Evolutionary conservation across 768 basidiomycete species (phyloP), one percentile per base, ranked within the genome.

Genomic region (Candolleomyces eurysporus): DNA sequence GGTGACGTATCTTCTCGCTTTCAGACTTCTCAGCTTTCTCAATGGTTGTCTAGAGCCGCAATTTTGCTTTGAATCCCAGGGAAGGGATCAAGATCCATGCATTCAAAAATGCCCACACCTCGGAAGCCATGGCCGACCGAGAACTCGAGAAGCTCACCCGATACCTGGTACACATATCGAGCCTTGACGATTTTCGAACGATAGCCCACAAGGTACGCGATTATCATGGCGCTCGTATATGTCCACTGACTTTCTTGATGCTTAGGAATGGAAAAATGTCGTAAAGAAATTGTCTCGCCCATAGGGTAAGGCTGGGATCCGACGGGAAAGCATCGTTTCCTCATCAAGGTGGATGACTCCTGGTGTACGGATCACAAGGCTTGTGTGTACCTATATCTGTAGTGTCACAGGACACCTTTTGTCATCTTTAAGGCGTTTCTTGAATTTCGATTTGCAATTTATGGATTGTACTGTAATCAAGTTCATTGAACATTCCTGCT

Each of bases 11-110:
- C 55, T 49, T 58, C 21, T n/a, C 46, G 30, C 52, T 56, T 16
- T 2, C 4, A 26, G 30, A 36, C 22, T 48, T 43, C 17, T 50
- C 8, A 31, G 36, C 26, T 30, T 13, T 13, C 43, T 59, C 30
- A 17, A 49, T 63, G 11, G 52, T 65, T 40, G 58, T 48, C 8
- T 63, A 90, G 84, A 84, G 87, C 60, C 85, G 92, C 16, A 95
- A 94, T 69, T 95, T 95, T 73, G 94, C 93, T 4, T 77, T 95
- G 61, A 95, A 96, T 68, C 91, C 92, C 0, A 81, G 79, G 48
- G 86, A 92, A 73, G 94, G 93, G 5, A 78, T 96, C 43, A 93
- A 91, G 73, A 92, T 95, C 30, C 82, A 83, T 26, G 84, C 94
- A 0, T 96, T 91, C 79, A 91, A 88, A 72, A 82, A 87, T 63